Base-by-base conservation (phyloP, 2,329 filamentous ascomycete species). In the Aspergillus quadricinctus region DNA sequence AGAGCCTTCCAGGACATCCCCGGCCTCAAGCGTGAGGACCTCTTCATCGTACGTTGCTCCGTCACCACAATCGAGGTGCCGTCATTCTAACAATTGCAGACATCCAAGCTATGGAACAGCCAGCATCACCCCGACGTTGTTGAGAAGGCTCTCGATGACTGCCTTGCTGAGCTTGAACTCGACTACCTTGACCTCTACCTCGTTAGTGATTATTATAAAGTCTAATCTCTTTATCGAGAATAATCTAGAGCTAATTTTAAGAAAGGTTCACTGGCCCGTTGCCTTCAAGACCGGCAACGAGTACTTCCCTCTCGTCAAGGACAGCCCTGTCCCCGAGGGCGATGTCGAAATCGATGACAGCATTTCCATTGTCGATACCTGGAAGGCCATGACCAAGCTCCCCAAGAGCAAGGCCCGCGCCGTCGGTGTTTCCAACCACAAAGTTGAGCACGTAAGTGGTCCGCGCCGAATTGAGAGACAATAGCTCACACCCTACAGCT, bases 81-180 rank as follows among this genome's bases (percentile, higher is more conserved):
- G 4, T 48, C 45, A 4, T 19, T 19, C 9, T 21, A 14, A 19
- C 17, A 17, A 11, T 21, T 51, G 1, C 51, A 74, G 72, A 85
- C 83, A n/a, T 80, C 79, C 60, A 87, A 87, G 73, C 74, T 86
- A 11, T 86, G 82, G 83, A 84, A 84, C 72, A 71, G 64, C 64
- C 70, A 74, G 64, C 81, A 83, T 66, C 69, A 73, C 58, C 76
- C 78, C 9, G 75, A 81, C 52, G 76, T 80, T 55, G 79, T 84
- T 28, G 79, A 80, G 67, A 70, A 73, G 50, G 76, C 78, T 5
- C 68, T 83, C 14, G 76, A 83, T 57, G 72, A 74, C 55, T 80
- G 79, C 2, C 72, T 83, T 29, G 71, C 75, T 48, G 80, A 83
- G 62, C 74, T 84, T 5, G 75, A 78, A 41, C 76, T 79, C 4